Evolutionary conservation across 805 yeast species (phyloP).

Genomic region (Aciculoconidium aculeatum): DNA sequence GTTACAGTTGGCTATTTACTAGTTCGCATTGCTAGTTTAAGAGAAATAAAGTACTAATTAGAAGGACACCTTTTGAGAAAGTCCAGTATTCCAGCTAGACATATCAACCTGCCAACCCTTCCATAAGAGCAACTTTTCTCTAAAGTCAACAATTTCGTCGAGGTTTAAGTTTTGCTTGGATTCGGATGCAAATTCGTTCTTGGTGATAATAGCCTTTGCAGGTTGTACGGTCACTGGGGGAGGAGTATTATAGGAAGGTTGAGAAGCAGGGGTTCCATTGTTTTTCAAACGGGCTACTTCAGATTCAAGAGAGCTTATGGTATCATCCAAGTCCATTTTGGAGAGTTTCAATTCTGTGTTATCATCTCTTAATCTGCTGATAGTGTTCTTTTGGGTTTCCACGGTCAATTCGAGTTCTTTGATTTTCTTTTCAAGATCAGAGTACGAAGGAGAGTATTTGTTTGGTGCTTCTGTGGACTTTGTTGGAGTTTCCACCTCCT

Average conservation of each 20-base stretch:
- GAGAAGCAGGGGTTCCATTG: slow-evolving; percentile 3
- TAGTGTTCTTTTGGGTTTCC: slow-evolving; percentile 28
- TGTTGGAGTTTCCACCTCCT: too few relatives aligned
- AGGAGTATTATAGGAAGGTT: slow-evolving; percentile 3
- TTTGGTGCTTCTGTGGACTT: slow-evolving; percentile 1
- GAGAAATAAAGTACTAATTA: slow-evolving; percentile 12
- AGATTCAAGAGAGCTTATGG: slow-evolving; percentile 23
- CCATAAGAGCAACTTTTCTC: slow-evolving; percentile 64
- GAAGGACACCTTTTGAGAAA: slow-evolving; percentile 28
- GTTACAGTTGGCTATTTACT: too few relatives aligned
- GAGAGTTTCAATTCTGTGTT: slow-evolving; percentile 37
- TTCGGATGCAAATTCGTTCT: slow-evolving; percentile 24
- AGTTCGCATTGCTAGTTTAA: too few relatives aligned
- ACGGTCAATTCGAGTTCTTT: slow-evolving; percentile 19
- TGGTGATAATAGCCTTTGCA: slow-evolving; percentile 25
- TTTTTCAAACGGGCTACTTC: too few relatives aligned
- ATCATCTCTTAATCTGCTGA: slow-evolving; percentile 33
- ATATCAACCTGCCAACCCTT: slow-evolving; percentile 83
- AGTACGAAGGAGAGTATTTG: slow-evolving; percentile 3
- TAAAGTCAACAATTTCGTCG: slow-evolving; percentile 41
- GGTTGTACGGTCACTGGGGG: slow-evolving; percentile 13
- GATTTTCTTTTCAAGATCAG: slow-evolving; percentile 9
- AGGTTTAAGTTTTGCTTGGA: slow-evolving; percentile 17
- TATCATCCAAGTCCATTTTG: slow-evolving; percentile 33
- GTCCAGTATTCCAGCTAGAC: slow-evolving; percentile 72